Conservation (phyloP, 192 early-diverging fungal species). For the Backusella macrospora region DNA sequence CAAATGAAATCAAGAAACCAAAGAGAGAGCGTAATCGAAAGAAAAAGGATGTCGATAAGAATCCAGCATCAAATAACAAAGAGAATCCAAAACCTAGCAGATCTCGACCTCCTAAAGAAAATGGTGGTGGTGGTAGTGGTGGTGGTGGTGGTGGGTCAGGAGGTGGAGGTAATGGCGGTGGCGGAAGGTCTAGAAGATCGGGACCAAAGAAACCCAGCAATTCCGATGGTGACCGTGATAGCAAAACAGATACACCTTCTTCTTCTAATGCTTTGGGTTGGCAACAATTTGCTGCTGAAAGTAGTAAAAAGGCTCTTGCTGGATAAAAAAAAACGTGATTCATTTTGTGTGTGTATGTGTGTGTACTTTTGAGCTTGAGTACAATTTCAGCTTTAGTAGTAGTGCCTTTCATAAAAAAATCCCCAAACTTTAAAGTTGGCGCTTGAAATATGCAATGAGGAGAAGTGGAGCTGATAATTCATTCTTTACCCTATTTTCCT, state of each 20-base stretch:
- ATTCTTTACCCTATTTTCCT: no score
- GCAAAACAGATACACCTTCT: not conserved
- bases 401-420: no score
- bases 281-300: constrained; percentile 5
- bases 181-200: not conserved
- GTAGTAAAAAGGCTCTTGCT: constrained; percentile 8
- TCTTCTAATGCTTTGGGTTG: not conserved
- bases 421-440: no score
- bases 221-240: not conserved
- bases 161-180: not conserved
- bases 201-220: not conserved
- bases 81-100: not conserved
- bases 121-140: not conserved
- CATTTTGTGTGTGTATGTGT: no score
- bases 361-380: no score
- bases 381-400: no score
- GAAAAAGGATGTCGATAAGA: constrained; percentile 12
- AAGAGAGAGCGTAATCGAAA: constrained; percentile 16
- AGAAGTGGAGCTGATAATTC: no score
- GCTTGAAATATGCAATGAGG: no score
- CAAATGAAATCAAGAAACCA: constrained; percentile 14
- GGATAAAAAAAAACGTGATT: not conserved
- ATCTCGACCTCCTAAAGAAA: not conserved
- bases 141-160: not conserved
- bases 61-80: not conserved